A percentile compares a stretch with the other conserved stretches of the same genome.
phyloP scores from a whole-genome alignment of 768 basidiomycete genomes.

The Pisolithus tinctorius region DNA sequence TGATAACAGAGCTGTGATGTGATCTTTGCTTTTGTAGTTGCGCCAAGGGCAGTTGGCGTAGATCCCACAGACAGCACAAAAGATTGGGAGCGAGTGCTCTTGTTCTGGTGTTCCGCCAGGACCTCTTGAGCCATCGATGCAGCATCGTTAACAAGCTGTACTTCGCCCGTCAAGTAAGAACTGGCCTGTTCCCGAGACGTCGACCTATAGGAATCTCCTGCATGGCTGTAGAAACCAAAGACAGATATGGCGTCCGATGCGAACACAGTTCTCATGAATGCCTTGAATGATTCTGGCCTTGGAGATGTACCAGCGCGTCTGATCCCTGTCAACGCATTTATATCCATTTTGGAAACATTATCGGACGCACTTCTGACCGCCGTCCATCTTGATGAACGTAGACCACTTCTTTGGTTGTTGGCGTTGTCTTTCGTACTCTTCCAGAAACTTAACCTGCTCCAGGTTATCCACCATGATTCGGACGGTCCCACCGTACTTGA shows the following conservation, averaged over 20 bases:
- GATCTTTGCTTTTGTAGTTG: constrained; percentile 45
- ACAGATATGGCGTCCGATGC: constrained; percentile 51
- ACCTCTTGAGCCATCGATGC: constrained; percentile 49
- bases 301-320: constrained; percentile 72
- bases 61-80: constrained; percentile 79
- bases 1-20: constrained; percentile 42
- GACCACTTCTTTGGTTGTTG: constrained; percentile 51
- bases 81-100: constrained; percentile 31
- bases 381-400: constrained; percentile 75
- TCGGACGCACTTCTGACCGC: constrained; percentile 59
- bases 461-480: constrained; percentile 73
- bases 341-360: neutral
- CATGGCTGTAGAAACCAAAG: constrained; percentile 83
- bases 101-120: constrained; percentile 31
- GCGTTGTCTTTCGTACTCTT: constrained; percentile 46
- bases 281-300: constrained; percentile 45
- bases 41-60: constrained; percentile 84
- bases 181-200: constrained; percentile 60
- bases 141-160: constrained; percentile 61
- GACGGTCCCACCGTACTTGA: constrained; percentile 48
- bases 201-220: constrained; percentile 72
- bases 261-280: constrained; percentile 47
- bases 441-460: constrained; percentile 60
- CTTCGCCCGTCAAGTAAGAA: constrained; percentile 60
- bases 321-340: constrained; percentile 10